Base-by-base conservation (phyloP, 179 eudicot genomes). In the Drosera spatulata region DNA sequence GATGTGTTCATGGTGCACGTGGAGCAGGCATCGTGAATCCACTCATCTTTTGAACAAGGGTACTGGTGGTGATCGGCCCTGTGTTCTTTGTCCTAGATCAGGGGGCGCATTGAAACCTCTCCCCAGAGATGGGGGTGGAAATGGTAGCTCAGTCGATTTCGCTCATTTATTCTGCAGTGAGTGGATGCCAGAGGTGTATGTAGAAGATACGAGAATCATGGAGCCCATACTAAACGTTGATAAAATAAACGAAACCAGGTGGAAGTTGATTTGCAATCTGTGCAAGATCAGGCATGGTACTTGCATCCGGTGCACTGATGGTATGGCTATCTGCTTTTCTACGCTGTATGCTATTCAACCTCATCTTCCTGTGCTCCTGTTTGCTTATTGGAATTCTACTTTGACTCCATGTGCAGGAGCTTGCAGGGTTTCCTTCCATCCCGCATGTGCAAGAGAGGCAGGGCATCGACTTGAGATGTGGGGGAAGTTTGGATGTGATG, bases 381-480 rank as follows among this genome's bases (percentile, higher is more conserved):
- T 15, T 49, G 14, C 53, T 8, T 14, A 6, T 57, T 44, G 47
- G 49, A 45, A 50, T 11, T 3, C 53, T 38, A 2, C 11, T 22
- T 13, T 52, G 41, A 11, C 43, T 63, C 41, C 41, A 43, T 60
- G 59, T 63, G 65, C 75, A 93, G 99, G 99, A 64, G 66, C 99
- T 61, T 93, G 99, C 73, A 77, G 99, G 80, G 77, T 85, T 72
- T 80, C 99, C 4, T 85, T 93, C 67, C 99, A 93, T 70, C 99
- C 99, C 62, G 79, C 81, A 65, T 93, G 99, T 74, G 99, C 95
- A 12, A 84, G 99, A 80, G 96, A 89, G 73, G 97, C 97, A 61
- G 79, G 75, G 67, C 76, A 86, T 65, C 81, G 82, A 72, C 95
- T 93, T 77, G 99, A 93, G 82, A 79, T 89, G 11, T 93, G 99